Evolutionary conservation across 768 basidiomycete species (phyloP), one percentile per base, ranked within the genome.

Genomic region (Amanita muscaria): DNA sequence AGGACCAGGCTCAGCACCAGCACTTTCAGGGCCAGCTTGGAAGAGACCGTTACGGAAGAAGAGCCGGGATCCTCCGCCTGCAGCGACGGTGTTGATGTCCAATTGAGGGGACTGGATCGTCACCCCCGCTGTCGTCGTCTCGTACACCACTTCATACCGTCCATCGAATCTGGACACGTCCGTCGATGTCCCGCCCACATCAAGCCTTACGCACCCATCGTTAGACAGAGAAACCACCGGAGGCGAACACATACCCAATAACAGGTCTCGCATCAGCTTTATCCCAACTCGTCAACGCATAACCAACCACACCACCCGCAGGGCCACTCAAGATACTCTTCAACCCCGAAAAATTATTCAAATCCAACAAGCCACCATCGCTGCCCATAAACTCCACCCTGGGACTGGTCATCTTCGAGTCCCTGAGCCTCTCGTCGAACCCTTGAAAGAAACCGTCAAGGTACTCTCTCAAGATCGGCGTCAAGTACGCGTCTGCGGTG

Each of bases 371-470:
- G 5, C 88, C 88, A 4, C 90, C 94, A 55, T 98, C 93, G 44
- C 85, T 88, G 27, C 84, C 85, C 94, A 97, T 98, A 58, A 97
- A 97, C 58, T 93, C 91, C 24, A 96, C 90, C 2, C 88, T 66
- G 1, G 81, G 79, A 46, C 77, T 80, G 31, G 65, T 64, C 46
- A 78, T 45, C 11, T 60, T 62, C 3, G 82, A 79, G 49, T 79
- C 79, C 56, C 69, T 70, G 49, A 90, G 67, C 54, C 80, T 79
- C 32, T 68, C 70, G 49, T 93, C 89, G 53, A 97, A 96, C 0
- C 91, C 91, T 29, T 67, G 63, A 62, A 92, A 94, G 69, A 97
- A 97, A 0, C 90, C 90, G 49, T 91, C 85, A 3, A 97, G 72
- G 56, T 97, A 97, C 10, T 79, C 73, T 8, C 71, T 63, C 19